Conservation (phyloP, 2,329 filamentous ascomycete species). For the Stagonosporopsis rhizophila region DNA sequence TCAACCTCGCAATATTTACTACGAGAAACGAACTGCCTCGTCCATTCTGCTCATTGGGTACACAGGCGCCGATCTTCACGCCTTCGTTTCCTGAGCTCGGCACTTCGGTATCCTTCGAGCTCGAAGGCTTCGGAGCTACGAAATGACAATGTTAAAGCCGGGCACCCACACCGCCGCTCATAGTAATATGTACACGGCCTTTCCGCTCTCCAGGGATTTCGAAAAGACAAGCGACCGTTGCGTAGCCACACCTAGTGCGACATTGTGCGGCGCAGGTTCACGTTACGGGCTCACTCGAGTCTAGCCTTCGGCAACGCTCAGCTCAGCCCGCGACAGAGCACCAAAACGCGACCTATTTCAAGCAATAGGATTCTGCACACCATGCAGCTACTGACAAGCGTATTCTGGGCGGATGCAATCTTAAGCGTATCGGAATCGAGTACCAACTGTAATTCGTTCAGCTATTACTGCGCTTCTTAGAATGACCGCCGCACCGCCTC, state of each 20-base stretch:
- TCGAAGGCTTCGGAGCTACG: neutral
- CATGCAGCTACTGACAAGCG: neutral
- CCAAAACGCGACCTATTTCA: slow-evolving; percentile 7
- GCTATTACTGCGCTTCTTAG: slow-evolving; percentile 1
- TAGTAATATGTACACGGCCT: neutral
- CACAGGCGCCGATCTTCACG: neutral
- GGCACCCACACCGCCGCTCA: slow-evolving; percentile 1
- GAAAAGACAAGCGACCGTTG: neutral
- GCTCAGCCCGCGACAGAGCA: slow-evolving; percentile 7
- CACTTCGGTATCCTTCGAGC: neutral
- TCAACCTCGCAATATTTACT: no score
- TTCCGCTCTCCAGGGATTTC: neutral
- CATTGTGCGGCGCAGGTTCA: slow-evolving; percentile 10
- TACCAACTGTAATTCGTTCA: slow-evolving; percentile 10
- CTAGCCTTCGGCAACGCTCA: slow-evolving; percentile 8
- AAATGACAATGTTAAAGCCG: neutral
- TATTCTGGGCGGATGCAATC: neutral
- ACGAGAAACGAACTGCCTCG: no score
- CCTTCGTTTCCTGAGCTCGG: neutral
- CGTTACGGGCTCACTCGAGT: slow-evolving; percentile 1
- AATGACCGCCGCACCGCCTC: slow-evolving; percentile 20
- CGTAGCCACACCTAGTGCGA: slow-evolving; percentile 8
- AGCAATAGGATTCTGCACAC: neutral
- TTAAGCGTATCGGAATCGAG: slow-evolving; percentile 20
- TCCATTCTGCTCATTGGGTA: no score